phyloP scores from a whole-genome alignment of 345 rosid genomes.

The Cardamine resedifolia region DNA sequence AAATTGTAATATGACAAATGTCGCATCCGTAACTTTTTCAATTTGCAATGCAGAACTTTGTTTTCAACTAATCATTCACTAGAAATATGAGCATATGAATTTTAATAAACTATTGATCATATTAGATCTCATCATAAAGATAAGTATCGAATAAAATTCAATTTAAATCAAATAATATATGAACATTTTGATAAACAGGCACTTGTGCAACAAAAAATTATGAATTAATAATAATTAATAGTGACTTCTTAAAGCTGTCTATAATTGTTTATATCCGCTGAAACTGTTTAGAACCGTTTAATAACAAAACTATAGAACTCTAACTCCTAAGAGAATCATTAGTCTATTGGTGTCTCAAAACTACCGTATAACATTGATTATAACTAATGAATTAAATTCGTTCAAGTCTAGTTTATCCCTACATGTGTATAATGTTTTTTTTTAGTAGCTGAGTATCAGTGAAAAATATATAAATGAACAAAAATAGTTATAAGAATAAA shows the following conservation, averaged over 20 bases:
- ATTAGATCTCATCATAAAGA: background rate
- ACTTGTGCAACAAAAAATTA: background rate
- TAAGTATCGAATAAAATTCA: background rate
- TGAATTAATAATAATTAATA: background rate
- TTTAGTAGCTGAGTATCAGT: background rate
- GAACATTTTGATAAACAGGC: background rate
- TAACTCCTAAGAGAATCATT: background rate
- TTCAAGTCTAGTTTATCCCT: background rate
- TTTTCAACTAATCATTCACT: background rate
- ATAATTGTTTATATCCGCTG: background rate
- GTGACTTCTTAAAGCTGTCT: background rate
- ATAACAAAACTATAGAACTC: background rate
- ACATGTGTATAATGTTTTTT: background rate
- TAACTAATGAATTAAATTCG: background rate
- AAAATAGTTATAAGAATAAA: background rate
- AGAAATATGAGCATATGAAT: background rate
- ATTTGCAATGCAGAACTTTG: background rate
- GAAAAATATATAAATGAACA: background rate
- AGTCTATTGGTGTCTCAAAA: background rate
- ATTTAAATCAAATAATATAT: background rate
- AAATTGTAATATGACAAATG: background rate
- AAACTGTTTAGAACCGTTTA: background rate
- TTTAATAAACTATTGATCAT: background rate
- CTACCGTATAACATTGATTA: background rate
- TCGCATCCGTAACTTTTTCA: background rate